Base-by-base conservation (phyloP, 371 early-diverging fungal genomes). In the Chytridiales sp. region DNA sequence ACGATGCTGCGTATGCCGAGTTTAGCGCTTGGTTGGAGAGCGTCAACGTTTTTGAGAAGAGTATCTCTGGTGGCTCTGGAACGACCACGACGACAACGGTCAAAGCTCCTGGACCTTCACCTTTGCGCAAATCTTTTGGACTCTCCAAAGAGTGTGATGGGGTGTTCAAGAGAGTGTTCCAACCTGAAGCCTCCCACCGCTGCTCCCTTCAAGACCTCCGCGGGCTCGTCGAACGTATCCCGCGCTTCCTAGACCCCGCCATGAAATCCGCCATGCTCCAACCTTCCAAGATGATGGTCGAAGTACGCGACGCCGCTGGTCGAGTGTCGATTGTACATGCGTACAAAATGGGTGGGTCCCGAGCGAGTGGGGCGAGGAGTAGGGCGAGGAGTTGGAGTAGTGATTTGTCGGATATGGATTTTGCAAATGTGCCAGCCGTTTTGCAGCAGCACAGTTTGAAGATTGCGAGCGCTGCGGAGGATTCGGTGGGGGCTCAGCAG, bases 41-140 rank as follows among this genome's bases (percentile, higher is more conserved):
- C 88, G 22, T 77, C 87, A 31, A 90, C 90, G 66, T 88, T 11
- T 81, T 87, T n/a, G n/a, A n/a, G n/a, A n/a, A n/a, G n/a, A n/a
- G n/a, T n/a, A n/a, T n/a, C n/a, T n/a, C n/a, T n/a, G n/a, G n/a
- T n/a, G n/a, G n/a, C n/a, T n/a, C 19, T 90, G 87, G 64, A 62
- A 72, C 47, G 80, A 85, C 50, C 88, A 83, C 65, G 58, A 86
- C 13, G 40, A 26, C 56, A 56, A 66, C 30, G 72, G 85, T 60
- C 83, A 80, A 19, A 74, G 81, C 47, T 78, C 84, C 56, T 59
- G 88, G 41, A 77, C 77, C 36, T 4, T 52, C 53, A 19, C 48
- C 79, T 72, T 13, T 86, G 86, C 30, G 72, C 86, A 34, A 85
- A 78, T 47, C 86, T 31, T 72, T 72, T 57, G 51, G 55, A 4